These are phyloP conservation scores for Trapa bicornis DNA, from an alignment of 345 rosid species.

Conservation along the genomic window DNA sequence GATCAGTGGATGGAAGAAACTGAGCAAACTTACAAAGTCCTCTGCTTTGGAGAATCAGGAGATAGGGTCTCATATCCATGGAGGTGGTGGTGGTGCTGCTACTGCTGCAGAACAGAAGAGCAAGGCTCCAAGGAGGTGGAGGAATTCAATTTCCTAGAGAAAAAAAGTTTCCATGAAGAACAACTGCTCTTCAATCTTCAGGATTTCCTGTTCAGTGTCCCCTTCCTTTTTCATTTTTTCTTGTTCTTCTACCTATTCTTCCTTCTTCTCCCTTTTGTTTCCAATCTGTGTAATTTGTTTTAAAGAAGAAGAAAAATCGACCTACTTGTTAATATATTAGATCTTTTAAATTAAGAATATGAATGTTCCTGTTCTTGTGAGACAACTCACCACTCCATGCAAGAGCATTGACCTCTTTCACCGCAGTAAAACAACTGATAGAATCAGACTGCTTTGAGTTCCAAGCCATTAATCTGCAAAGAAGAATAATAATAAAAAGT, in stretches of 20 bases:
- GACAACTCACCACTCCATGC: too few species aligned
- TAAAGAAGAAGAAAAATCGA: too few species aligned
- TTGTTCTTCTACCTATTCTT: not conserved
- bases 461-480: too few species aligned
- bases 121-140: conserved; percentile 85
- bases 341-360: not conserved
- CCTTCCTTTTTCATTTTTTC: not conserved
- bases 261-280: not conserved
- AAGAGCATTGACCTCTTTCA: too few species aligned
- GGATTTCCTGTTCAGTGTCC: not conserved
- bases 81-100: not conserved
- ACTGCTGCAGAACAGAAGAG: conserved; percentile 35
- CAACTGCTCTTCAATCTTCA: not conserved
- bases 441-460: too few species aligned
- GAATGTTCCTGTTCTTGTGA: not conserved
- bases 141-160: conserved; percentile 73
- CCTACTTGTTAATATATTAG: not conserved
- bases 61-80: conserved; percentile 33
- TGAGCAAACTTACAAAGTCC: conserved; percentile 70
- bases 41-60: conserved; percentile 46
- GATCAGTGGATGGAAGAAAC: conserved; percentile 89
- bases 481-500: too few species aligned
- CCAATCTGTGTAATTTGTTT: not conserved
- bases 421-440: too few species aligned
- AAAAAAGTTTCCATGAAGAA: not conserved